These are phyloP conservation scores for Pythium brassicae DNA, from an alignment of 352 stramenopile genomes.

Conservation along the genomic window DNA sequence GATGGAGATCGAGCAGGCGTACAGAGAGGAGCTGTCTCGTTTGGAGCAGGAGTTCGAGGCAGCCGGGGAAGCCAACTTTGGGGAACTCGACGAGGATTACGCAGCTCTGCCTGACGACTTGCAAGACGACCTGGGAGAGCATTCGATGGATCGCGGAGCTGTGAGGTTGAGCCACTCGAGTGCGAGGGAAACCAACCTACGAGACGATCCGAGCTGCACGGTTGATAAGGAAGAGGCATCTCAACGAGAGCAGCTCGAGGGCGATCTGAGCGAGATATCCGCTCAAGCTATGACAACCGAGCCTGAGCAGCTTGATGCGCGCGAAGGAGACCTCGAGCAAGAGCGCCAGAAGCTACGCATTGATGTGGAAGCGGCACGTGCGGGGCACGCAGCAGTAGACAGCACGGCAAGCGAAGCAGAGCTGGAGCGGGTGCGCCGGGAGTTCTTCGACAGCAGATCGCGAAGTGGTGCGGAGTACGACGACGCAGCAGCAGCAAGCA, in stretches of 20 bases:
- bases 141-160: neutral
- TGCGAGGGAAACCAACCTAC: neutral
- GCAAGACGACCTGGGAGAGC: slow-evolving; percentile 13
- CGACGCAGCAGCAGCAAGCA: slow-evolving; percentile 9
- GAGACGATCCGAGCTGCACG: neutral
- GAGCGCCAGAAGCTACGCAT: neutral
- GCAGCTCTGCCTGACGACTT: neutral
- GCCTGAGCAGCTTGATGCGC: slow-evolving; percentile 13
- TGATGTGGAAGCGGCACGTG: slow-evolving; percentile 20
- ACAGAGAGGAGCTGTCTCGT: slow-evolving; percentile 36
- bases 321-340: neutral
- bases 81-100: slow-evolving; percentile 5
- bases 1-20: slow-evolving; percentile 48
- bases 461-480: slow-evolving; percentile 11
- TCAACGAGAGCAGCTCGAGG: slow-evolving; percentile 15
- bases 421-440: slow-evolving; percentile 19
- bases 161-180: neutral
- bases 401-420: slow-evolving; percentile 24
- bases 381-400: slow-evolving; percentile 20
- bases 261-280: slow-evolving; percentile 16
- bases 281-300: slow-evolving; percentile 16
- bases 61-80: slow-evolving; percentile 20
- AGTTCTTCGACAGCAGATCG: slow-evolving; percentile 19
- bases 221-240: neutral
- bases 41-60: slow-evolving; percentile 50